A percentile compares a stretch with the other conserved stretches of the same genome.
phyloP scores from a whole-genome alignment of 2,329 filamentous ascomycete genomes.

The Paraphoma chrysanthemicola region DNA sequence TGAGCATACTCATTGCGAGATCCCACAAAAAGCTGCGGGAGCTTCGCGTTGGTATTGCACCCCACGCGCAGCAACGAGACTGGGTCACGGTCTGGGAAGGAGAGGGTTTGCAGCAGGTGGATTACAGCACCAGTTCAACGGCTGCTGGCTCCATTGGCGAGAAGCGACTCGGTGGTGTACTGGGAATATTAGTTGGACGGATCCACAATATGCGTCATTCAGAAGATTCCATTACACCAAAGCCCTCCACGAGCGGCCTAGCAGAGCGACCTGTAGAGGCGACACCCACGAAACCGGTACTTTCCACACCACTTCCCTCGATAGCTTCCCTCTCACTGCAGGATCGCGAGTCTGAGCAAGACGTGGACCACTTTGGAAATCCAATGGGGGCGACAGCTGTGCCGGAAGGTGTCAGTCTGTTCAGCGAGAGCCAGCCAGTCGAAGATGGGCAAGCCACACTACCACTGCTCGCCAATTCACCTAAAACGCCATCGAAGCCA shows the following conservation, averaged over 20 bases:
- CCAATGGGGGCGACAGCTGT: conserved; percentile 29
- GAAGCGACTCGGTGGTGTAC: conserved; percentile 69
- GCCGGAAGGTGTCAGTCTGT: conserved; percentile 34
- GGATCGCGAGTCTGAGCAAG: conserved; percentile 39
- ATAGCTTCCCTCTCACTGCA: conserved; percentile 26
- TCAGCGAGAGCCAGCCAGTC: conserved; percentile 23
- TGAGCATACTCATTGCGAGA: conserved; percentile 76
- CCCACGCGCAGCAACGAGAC: conserved; percentile 58
- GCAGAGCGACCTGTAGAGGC: conserved; percentile 23
- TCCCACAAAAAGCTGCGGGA: conserved; percentile 72
- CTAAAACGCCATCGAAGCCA: conserved; percentile 7
- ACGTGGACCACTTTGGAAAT: conserved; percentile 36
- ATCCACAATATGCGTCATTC: conserved; percentile 65
- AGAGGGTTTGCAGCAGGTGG: conserved; percentile 67
- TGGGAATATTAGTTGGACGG: conserved; percentile 72
- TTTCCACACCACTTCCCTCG: conserved; percentile 15
- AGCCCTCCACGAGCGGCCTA: conserved; percentile 10
- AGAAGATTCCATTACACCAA: conserved; percentile 25
- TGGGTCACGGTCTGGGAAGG: conserved; percentile 71
- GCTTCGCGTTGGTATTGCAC: conserved; percentile 75
- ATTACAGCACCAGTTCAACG: conserved; percentile 64
- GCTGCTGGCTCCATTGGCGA: conserved; percentile 62
- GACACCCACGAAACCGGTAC: conserved; percentile 5
- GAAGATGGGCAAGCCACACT: conserved; percentile 15
- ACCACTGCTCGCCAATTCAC: conserved; percentile 7